A percentile compares a stretch with the other conserved stretches of the same genome.
These are phyloP conservation scores for Mycena filopes DNA, from an alignment of 768 basidiomycete species.

Conservation along the genomic window DNA sequence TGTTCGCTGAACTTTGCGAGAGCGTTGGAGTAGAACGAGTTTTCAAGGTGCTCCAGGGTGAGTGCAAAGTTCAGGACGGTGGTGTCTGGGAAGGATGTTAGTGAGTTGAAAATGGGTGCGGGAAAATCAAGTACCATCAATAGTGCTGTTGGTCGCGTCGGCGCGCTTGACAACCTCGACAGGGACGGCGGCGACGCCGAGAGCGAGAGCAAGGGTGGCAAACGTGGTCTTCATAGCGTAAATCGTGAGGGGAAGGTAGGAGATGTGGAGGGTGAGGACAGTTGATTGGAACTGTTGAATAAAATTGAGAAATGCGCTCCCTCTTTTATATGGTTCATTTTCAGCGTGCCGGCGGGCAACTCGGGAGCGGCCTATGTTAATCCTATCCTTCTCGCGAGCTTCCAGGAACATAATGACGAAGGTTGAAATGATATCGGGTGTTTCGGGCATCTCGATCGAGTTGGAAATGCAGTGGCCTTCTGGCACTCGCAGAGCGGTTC, in stretches of 20 bases:
- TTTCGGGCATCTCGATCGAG: neutral
- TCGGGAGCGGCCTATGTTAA: neutral
- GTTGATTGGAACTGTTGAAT: constrained; percentile 6
- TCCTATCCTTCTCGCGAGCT: neutral
- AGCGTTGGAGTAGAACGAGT: constrained; percentile 52
- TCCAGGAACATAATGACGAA: neutral
- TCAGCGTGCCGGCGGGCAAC: neutral
- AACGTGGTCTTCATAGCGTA: constrained; percentile 14
- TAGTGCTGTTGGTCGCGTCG: neutral
- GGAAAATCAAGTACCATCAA: constrained; percentile 3
- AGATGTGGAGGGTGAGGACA: constrained; percentile 39
- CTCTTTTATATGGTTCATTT: neutral
- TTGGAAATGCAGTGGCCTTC: no score
- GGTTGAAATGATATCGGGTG: neutral
- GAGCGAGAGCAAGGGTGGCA: constrained; percentile 7
- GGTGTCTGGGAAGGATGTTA: constrained; percentile 26
- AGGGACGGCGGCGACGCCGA: constrained; percentile 15
- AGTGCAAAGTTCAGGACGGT: constrained; percentile 56
- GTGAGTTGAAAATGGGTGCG: neutral
- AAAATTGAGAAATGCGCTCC: neutral
- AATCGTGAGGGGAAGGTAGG: neutral
- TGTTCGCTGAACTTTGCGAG: constrained; percentile 53
- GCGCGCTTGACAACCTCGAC: constrained; percentile 4
- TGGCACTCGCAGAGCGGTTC: no score
- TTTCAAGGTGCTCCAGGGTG: constrained; percentile 57